Evolutionary conservation across 2,329 filamentous ascomycete genomes (phyloP).

Genomic region (Aspergillus niger): DNA sequence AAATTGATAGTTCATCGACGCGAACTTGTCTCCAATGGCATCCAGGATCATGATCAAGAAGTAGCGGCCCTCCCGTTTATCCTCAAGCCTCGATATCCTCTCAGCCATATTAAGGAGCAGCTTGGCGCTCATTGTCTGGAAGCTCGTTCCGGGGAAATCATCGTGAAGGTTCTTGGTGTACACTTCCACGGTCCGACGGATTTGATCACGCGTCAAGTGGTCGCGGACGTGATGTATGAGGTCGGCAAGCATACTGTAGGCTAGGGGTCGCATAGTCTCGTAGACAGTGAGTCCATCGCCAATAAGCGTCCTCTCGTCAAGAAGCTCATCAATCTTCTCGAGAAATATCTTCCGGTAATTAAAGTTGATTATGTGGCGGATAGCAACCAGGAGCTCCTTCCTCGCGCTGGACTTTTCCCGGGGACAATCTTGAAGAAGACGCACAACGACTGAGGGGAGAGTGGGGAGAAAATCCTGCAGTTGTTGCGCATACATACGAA

Average conservation of each 20-base stretch:
- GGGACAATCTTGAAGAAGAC: slow-evolving; percentile 89
- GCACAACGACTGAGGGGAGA: slow-evolving; percentile 85
- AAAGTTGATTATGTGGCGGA: slow-evolving; percentile 98
- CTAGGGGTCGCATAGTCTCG: slow-evolving; percentile 91
- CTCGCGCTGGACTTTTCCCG: slow-evolving; percentile 89
- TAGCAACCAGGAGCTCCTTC: slow-evolving; percentile 94
- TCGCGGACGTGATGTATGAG: slow-evolving; percentile 96
- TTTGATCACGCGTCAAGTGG: slow-evolving; percentile 83
- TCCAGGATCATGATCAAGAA: slow-evolving; percentile 97
- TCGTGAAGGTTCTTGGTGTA: slow-evolving; percentile 97
- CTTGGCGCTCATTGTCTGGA: slow-evolving; percentile 99
- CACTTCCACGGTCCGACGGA: slow-evolving; percentile 91
- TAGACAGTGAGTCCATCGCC: slow-evolving; percentile 96
- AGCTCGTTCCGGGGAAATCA: slow-evolving; percentile 94
- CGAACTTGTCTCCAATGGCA: slow-evolving; percentile 97
- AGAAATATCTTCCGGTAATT: slow-evolving; percentile 96
- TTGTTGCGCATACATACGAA: slow-evolving; percentile 84
- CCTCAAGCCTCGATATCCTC: slow-evolving; percentile 88
- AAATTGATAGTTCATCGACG: slow-evolving; percentile 95
- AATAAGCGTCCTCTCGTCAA: slow-evolving; percentile 91
- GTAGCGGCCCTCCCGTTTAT: slow-evolving; percentile 92
- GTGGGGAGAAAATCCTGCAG: slow-evolving; percentile 83
- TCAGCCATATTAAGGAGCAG: slow-evolving; percentile 97
- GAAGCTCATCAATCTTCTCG: slow-evolving; percentile 87
- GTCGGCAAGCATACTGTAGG: slow-evolving; percentile 98